These are phyloP conservation scores for Calonectria hongkongensis DNA, from an alignment of 2,329 filamentous ascomycete species.

Conservation along the genomic window DNA sequence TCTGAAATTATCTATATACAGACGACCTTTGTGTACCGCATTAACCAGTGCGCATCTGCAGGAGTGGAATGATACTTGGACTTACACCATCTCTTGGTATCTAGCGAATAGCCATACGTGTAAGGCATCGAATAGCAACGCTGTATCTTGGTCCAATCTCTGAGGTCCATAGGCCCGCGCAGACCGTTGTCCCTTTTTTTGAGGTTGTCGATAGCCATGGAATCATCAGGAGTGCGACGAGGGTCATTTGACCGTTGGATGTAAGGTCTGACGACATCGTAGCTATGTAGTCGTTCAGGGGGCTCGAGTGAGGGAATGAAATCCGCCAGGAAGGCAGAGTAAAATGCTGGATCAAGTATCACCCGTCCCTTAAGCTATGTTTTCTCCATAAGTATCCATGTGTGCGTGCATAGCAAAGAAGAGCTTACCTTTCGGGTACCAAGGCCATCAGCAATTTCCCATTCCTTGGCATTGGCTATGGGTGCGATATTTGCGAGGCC, in stretches of 20 bases:
- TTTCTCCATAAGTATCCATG: not conserved
- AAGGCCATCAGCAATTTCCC: not conserved
- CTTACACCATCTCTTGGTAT: constrained; percentile 42
- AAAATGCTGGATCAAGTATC: not conserved
- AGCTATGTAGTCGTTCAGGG: not conserved
- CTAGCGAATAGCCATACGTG: constrained; percentile 32
- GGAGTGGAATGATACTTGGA: not conserved
- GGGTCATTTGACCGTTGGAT: not conserved
- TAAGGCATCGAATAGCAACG: constrained; percentile 31
- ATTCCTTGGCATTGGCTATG: not conserved
- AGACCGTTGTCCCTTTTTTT: not conserved
- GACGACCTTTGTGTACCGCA: not conserved
- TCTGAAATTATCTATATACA: not conserved
- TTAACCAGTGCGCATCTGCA: not conserved
- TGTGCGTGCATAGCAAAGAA: not conserved
- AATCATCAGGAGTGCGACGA: not conserved
- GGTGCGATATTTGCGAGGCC: not conserved
- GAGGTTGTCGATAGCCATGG: not conserved
- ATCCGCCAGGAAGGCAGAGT: not conserved
- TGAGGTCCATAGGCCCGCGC: not conserved
- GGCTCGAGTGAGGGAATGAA: not conserved
- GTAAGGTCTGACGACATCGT: not conserved
- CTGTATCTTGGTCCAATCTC: constrained; percentile 34
- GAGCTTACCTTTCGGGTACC: not conserved
- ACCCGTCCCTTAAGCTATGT: constrained; percentile 20